Conservation (phyloP, 2,329 filamentous ascomycete genomes). For the Pleomassaria siparia region DNA sequence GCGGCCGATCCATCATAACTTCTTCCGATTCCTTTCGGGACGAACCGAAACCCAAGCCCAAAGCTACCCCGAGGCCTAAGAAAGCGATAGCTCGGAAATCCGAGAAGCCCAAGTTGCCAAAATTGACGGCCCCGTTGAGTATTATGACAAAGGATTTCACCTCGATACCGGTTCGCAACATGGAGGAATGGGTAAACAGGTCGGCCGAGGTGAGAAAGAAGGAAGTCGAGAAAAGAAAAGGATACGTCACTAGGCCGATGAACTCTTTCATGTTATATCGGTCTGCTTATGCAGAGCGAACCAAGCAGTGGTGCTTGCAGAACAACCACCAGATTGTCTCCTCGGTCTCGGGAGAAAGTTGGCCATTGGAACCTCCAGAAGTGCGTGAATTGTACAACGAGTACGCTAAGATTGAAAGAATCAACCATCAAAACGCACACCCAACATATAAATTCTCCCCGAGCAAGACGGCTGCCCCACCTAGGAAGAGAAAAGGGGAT, state of each 20-base stretch:
- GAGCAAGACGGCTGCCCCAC: conserved; percentile 60
- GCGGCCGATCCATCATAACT: conserved; percentile 24
- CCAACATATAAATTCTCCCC: conserved; percentile 95
- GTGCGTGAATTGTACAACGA: conserved; percentile 75
- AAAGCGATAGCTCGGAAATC: conserved; percentile 49
- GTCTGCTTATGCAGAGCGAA: conserved; percentile 84
- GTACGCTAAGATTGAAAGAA: conserved; percentile 76
- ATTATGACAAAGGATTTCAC: conserved; percentile 66
- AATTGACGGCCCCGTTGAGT: conserved; percentile 69
- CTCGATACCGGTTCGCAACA: conserved; percentile 70
- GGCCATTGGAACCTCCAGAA: conserved; percentile 75
- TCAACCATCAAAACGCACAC: conserved; percentile 82
- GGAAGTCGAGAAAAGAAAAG: conserved; percentile 71
- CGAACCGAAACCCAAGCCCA: conserved; percentile 27
- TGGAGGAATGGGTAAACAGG: conserved; percentile 76
- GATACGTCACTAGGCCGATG: conserved; percentile 88
- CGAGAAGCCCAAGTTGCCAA: conserved; percentile 52
- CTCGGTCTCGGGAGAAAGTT: conserved; percentile 80
- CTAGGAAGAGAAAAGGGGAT: conserved; percentile 53
- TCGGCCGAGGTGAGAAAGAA: conserved; percentile 63
- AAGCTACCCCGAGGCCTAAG: conserved; percentile 41
- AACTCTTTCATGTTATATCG: conserved; percentile 99
- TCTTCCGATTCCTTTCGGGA: conserved; percentile 29
- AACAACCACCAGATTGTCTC: conserved; percentile 96
- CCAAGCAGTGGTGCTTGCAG: conserved; percentile 76